These are phyloP conservation scores for Pleodorina starrii DNA, from an alignment of 139 green algal genomes.

Conservation along the genomic window DNA sequence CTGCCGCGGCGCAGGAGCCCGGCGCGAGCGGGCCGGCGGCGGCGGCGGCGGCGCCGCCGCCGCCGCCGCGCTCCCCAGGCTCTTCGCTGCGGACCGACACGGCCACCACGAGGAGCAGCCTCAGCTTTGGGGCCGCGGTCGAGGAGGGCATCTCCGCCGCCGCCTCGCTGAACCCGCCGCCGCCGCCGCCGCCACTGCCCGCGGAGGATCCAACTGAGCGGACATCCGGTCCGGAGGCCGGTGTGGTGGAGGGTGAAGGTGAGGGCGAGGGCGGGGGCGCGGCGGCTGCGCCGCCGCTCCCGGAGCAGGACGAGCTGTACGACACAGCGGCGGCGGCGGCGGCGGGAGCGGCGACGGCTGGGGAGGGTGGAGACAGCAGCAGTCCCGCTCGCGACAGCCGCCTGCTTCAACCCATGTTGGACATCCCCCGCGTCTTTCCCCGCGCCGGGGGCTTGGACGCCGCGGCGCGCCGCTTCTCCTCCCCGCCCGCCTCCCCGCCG, in stretches of 20 bases:
- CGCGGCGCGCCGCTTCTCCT: not conserved
- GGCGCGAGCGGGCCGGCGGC: not conserved
- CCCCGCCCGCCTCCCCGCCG: not conserved
- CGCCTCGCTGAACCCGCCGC: not conserved
- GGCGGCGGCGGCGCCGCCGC: not conserved
- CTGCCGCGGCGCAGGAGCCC: not conserved
- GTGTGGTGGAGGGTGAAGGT: too few relatives aligned
- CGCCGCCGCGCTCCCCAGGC: not conserved
- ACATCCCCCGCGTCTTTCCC: not conserved
- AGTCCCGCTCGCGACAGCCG: not conserved
- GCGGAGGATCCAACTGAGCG: too few relatives aligned
- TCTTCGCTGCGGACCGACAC: not conserved
- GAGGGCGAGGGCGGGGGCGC: not conserved
- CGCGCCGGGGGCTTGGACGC: not conserved
- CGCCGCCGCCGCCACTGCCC: not conserved
- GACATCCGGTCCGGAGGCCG: too few relatives aligned
- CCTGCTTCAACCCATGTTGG: not conserved
- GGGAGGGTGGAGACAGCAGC: not conserved
- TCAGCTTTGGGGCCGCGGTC: slow-evolving; percentile 3
- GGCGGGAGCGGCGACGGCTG: not conserved
- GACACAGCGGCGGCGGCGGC: too few relatives aligned
- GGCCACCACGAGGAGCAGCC: not conserved
- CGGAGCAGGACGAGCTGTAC: too few relatives aligned
- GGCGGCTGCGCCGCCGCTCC: too few relatives aligned
- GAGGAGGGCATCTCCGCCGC: not conserved